These are phyloP conservation scores for Tillandsia fasciculata DNA, from an alignment of 176 grass and related monocot species.

Conservation along the genomic window DNA sequence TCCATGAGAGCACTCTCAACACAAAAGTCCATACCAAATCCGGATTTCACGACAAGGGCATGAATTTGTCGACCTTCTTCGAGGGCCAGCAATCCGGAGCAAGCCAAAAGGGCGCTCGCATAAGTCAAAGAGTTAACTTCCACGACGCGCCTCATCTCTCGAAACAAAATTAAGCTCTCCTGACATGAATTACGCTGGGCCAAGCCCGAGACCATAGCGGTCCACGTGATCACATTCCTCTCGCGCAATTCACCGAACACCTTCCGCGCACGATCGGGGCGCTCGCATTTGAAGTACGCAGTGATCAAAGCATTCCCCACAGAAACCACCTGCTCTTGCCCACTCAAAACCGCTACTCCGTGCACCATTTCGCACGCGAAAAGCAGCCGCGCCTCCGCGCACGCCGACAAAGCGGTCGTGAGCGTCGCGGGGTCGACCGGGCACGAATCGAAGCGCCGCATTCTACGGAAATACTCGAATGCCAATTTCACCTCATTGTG, in stretches of 20 bases:
- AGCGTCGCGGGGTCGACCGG: conserved; percentile 46
- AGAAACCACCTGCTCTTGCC: conserved; percentile 29
- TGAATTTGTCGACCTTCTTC: conserved; percentile 64
- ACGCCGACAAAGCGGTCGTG: conserved; percentile 52
- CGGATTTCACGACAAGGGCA: conserved; percentile 58
- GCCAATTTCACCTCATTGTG: conserved; percentile 14
- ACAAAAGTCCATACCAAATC: conserved; percentile 38
- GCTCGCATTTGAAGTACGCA: conserved; percentile 48
- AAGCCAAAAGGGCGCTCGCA: conserved; percentile 49
- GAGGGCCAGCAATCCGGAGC: conserved; percentile 40
- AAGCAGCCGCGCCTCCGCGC: conserved; percentile 28
- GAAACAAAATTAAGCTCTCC: conserved; percentile 52
- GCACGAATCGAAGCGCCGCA: conserved; percentile 23
- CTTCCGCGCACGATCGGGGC: conserved; percentile 22
- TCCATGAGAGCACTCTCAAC: conserved; percentile 78
- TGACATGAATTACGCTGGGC: conserved; percentile 33
- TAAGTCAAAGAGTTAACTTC: conserved; percentile 58
- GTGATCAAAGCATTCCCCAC: conserved; percentile 59
- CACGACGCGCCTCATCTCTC: conserved; percentile 30
- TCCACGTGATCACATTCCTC: conserved; percentile 81
- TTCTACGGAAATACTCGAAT: conserved; percentile 38
- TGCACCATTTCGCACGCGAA: conserved; percentile 37
- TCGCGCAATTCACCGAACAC: conserved; percentile 38
- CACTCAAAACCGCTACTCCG: conserved; percentile 23
- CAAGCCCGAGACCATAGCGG: conserved; percentile 70